Base-by-base conservation (phyloP, 2,329 filamentous ascomycete species). In the Metarhizium brunneum region DNA sequence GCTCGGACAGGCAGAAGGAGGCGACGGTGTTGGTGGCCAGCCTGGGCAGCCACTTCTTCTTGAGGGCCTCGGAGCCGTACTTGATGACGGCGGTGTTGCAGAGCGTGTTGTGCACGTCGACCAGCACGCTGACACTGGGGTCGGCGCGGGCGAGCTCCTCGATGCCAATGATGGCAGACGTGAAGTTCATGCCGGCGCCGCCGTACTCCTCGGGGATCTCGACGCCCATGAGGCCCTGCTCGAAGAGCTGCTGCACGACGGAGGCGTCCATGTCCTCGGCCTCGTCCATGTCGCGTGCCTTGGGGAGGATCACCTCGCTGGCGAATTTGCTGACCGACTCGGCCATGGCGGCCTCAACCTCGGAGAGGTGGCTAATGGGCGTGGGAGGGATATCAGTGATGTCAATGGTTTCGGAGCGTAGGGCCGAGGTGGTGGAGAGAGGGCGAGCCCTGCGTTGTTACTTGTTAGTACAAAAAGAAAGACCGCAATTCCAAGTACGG, bases 121-220 rank as follows among this genome's bases (percentile, higher is more conserved):
- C 90, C 77, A 99, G 75, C 60, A 99, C 94, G 66, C 89, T 92
- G 60, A 99, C 94, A 62, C 89, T 95, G 45, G 94, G 94, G 68
- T 99, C 94, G 18, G 95, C 88, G 56, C 91, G 83, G 1, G 94
- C 94, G 58, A 99, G 79, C 79, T 99, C 94, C 75, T 99, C 94
- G 65, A 99, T 99, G 32, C 90, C 92, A 48, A 99, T 86, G 68
- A 99, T 96, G 58, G 92, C 92, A 1, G 92, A 78, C 1, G 94
- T 97, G 75, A 99, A 99, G 81, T 96, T 96, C 94, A 99, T 97
- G 63, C 92, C 94, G 0, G 92, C 90, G 58, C 94, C 94, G 58
- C 94, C 94, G 69, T 87, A 99, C 72, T 96, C 92, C 73, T 99
- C 94, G 16, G 94, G 92, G 56, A 99, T 96, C 76, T 99, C 94